Evolutionary conservation across 2,329 filamentous ascomycete species (phyloP), one percentile per base, ranked within the genome.

Genomic region (Aspergillus arachidicola): DNA sequence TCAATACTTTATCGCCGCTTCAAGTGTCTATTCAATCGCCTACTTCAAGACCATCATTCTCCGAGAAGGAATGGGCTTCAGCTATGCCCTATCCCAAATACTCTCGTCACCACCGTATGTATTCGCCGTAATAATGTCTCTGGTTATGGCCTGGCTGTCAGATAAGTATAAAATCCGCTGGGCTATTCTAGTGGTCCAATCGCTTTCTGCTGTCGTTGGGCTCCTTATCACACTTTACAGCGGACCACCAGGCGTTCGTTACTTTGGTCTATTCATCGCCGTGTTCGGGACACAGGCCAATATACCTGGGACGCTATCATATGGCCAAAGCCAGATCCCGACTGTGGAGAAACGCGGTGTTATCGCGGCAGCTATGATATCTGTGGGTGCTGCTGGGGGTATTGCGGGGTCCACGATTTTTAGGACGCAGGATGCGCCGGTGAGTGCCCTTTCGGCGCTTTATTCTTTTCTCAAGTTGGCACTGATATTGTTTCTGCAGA

Each of bases 31-130:
- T 59, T 73, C 74, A 1, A 77, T 74, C 62, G 69, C 68, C 55
- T 78, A 78, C 60, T 79, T 80, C 67, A 70, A 78, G 4, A 77
- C 78, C 3, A 73, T 79, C 57, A 78, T 79, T 51, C 67, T 80
- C 11, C 71, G 68, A 14, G 55, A 57, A 30, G 74, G 76, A 7
- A 75, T 81, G 71, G 77, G 77, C 0, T 79, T 75, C 62, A 73
- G 68, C 16, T 72, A 68, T 6, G 73, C 69, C 0, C 64, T 76
- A 58, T 68, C 70, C 7, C 77, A 79, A 58, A 68, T 73, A 38
- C 70, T 77, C 14, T 68, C 70, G 9, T 74, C 74, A 28, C 73
- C 76, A 1, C 77, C 77, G 12, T 77, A 78, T 65, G 67, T 75
- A 28, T 48, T 76, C 16, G 77, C 76, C 10, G 78, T 76, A 0